Evolutionary conservation across 768 basidiomycete species (phyloP).

Genomic region (Holtermannia corniformis): DNA sequence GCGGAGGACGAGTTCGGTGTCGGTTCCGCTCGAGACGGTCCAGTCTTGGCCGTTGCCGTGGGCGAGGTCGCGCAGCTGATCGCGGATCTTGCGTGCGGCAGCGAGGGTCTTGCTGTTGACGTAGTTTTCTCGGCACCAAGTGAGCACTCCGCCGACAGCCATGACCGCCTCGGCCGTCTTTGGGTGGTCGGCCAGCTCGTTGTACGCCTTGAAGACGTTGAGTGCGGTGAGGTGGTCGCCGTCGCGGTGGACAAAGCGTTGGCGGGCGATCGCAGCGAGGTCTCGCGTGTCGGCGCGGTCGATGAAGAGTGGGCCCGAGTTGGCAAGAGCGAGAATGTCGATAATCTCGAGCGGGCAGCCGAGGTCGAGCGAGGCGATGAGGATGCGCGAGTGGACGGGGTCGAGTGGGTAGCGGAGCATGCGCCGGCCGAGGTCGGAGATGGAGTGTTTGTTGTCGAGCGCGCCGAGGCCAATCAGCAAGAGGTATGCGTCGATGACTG

Average conservation of each 20-base stretch:
- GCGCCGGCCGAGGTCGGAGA: constrained; percentile 65
- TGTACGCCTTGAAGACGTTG: constrained; percentile 72
- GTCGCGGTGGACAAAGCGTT: constrained; percentile 67
- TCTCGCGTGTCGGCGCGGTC: constrained; percentile 62
- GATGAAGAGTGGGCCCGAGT: constrained; percentile 68
- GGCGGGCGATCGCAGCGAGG: constrained; percentile 53
- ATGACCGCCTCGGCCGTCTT: background rate
- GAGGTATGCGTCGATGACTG: constrained; percentile 41
- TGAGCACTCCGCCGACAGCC: constrained; percentile 37
- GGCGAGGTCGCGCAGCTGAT: constrained; percentile 65
- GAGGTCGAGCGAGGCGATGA: constrained; percentile 65
- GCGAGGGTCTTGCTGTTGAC: constrained; percentile 70
- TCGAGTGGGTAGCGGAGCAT: constrained; percentile 95
- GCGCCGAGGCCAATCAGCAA: constrained; percentile 69
- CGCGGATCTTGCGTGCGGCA: constrained; percentile 67
- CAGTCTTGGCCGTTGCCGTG: constrained; percentile 54
- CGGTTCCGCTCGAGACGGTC: constrained; percentile 52
- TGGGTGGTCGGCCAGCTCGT: constrained; percentile 44
- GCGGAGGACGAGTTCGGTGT: constrained; percentile 59
- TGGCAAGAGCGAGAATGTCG: constrained; percentile 73
- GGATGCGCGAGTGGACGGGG: constrained; percentile 64
- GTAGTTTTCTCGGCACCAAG: constrained; percentile 76
- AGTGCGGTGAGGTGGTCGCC: constrained; percentile 89
- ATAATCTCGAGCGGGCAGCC: constrained; percentile 70
- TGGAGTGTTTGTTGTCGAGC: constrained; percentile 53